These are phyloP conservation scores for Gryganskiella cystojenkinii DNA, from an alignment of 192 early-diverging fungal species.

Conservation along the genomic window DNA sequence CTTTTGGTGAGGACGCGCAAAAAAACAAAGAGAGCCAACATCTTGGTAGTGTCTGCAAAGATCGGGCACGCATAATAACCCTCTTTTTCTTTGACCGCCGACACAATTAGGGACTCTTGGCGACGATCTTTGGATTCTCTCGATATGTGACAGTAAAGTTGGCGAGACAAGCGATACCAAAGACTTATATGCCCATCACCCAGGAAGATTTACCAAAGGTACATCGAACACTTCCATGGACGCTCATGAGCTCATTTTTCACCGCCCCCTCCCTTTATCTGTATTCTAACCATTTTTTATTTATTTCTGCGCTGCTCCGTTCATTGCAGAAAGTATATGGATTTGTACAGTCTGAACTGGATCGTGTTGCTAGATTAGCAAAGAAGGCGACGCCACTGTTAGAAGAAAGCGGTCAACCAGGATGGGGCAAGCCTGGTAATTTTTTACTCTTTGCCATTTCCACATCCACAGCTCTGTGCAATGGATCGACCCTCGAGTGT, in stretches of 20 bases:
- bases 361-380: slow-evolving; percentile 47
- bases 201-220: slow-evolving; percentile 62
- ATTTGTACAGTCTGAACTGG: slow-evolving; percentile 56
- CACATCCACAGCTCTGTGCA: no score
- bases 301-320: neutral
- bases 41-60: no score
- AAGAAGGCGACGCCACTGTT: slow-evolving; percentile 53
- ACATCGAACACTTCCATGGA: no score
- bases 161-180: slow-evolving; percentile 63
- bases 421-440: slow-evolving; percentile 67
- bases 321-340: slow-evolving; percentile 54
- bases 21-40: no score
- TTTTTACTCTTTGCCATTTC: no score
- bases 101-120: slow-evolving; percentile 54
- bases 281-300: neutral
- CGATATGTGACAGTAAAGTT: slow-evolving; percentile 59
- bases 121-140: slow-evolving; percentile 60
- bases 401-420: slow-evolving; percentile 58
- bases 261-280: neutral
- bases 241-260: neutral
- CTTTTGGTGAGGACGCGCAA: slow-evolving; percentile 16
- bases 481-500: no score
- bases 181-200: slow-evolving; percentile 60
- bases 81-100: neutral
- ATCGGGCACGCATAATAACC: no score